Percentiles rank a stretch among this genome's conserved stretches.
phyloP scores from a whole-genome alignment of 164 flowering plant species.

The Stephania cephalantha region DNA sequence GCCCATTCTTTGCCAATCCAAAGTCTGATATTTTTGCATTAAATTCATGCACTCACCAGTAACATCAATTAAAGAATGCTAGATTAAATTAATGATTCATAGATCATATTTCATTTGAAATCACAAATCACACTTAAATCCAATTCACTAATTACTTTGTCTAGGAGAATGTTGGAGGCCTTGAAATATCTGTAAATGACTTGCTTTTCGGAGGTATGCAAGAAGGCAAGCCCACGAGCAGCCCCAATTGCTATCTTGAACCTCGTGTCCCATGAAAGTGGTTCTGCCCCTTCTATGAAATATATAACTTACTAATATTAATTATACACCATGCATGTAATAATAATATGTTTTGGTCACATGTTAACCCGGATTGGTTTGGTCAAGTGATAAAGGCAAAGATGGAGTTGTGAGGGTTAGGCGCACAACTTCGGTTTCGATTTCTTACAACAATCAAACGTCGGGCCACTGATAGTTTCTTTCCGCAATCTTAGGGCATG shows the following conservation, averaged over 20 bases:
- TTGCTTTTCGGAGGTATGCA: conserved; percentile 66
- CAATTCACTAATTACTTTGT: conserved; percentile 42
- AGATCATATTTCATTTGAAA: not conserved
- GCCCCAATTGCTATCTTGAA: conserved; percentile 78
- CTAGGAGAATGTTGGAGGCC: conserved; percentile 81
- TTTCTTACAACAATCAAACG: too few species aligned
- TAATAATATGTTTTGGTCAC: too few species aligned
- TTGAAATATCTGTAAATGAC: conserved; percentile 83
- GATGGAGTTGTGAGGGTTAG: too few species aligned
- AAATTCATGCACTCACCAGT: conserved; percentile 38
- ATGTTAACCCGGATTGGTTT: too few species aligned
- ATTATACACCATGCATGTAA: too few species aligned
- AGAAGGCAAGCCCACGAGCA: conserved; percentile 71
- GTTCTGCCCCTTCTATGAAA: conserved; percentile 55
- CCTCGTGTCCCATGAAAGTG: conserved; percentile 66
- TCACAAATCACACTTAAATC: not conserved
- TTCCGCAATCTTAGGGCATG: too few species aligned
- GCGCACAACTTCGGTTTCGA: too few species aligned
- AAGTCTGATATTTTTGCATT: conserved; percentile 83
- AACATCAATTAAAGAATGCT: too few species aligned
- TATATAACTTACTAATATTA: conserved; percentile 5
- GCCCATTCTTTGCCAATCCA: conserved; percentile 83
- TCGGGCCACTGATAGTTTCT: too few species aligned
- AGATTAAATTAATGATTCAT: not conserved
- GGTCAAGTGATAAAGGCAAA: too few species aligned